These are phyloP conservation scores for Lasiodiplodia gonubiensis DNA, from an alignment of 2,329 filamentous ascomycete genomes.

Conservation along the genomic window DNA sequence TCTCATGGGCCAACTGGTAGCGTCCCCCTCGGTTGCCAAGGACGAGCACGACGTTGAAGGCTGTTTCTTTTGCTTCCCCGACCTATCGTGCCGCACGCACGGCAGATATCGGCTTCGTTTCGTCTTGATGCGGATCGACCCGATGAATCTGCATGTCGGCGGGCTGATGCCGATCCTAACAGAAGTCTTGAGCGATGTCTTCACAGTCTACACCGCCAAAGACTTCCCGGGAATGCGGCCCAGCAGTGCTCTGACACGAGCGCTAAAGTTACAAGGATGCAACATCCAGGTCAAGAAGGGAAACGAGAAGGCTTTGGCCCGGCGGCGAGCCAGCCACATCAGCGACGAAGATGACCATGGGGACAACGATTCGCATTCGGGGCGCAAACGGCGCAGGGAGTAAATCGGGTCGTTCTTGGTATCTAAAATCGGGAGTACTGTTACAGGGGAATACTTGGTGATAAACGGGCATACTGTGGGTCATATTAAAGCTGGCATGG, in stretches of 20 bases:
- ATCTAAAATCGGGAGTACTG: slow-evolving; percentile 26
- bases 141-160: slow-evolving; percentile 61
- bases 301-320: slow-evolving; percentile 65
- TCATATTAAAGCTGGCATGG: slow-evolving; percentile 29
- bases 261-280: slow-evolving; percentile 78
- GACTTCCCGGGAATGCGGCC: slow-evolving; percentile 85
- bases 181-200: slow-evolving; percentile 69
- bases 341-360: slow-evolving; percentile 49
- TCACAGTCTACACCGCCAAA: slow-evolving; percentile 81
- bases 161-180: slow-evolving; percentile 56
- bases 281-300: slow-evolving; percentile 88
- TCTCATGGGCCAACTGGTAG: slow-evolving; percentile 79
- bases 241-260: slow-evolving; percentile 74
- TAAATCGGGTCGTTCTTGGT: slow-evolving; percentile 7
- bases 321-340: slow-evolving; percentile 46
- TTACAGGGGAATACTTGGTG: slow-evolving; percentile 17
- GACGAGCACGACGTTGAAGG: slow-evolving; percentile 76
- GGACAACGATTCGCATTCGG: slow-evolving; percentile 42
- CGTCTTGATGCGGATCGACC: slow-evolving; percentile 73
- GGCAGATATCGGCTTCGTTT: slow-evolving; percentile 78
- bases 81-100: slow-evolving; percentile 78
- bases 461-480: slow-evolving; percentile 28
- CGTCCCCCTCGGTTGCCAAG: slow-evolving; percentile 75
- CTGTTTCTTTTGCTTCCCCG: slow-evolving; percentile 85
- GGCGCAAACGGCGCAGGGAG: slow-evolving; percentile 41